phyloP scores from a whole-genome alignment of 108 stramenopile species.

The Schizochytrium sp. region DNA sequence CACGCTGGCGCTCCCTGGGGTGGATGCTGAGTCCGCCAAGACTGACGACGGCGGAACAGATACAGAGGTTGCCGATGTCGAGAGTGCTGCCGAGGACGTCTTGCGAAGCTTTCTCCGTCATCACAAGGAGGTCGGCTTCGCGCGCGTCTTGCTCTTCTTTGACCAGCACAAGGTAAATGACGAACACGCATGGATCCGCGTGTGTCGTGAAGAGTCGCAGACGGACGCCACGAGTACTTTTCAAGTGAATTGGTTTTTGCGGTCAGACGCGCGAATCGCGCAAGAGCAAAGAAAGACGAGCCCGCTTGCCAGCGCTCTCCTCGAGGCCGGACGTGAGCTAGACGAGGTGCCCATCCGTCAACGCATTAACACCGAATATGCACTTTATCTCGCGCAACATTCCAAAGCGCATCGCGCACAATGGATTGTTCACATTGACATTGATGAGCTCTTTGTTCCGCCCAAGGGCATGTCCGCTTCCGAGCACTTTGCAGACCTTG shows the following conservation, averaged over 20 bases:
- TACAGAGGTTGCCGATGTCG: not conserved
- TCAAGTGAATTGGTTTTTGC: not conserved
- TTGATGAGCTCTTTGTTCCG: not conserved
- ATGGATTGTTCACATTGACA: not conserved
- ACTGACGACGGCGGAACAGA: not conserved
- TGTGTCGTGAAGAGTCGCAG: not conserved
- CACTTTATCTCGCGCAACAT: not conserved
- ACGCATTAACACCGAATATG: not conserved
- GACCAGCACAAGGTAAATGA: not conserved
- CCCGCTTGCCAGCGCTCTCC: not conserved
- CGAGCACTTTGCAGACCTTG: not conserved
- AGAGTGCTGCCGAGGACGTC: not conserved
- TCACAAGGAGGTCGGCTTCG: not conserved
- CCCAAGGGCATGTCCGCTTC: not conserved
- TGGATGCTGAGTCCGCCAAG: not conserved
- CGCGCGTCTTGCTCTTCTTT: not conserved
- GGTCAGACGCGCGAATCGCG: not conserved
- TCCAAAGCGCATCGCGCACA: not conserved
- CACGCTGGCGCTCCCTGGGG: too few relatives aligned
- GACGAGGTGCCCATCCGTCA: not conserved
- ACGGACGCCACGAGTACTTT: not conserved
- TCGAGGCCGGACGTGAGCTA: not conserved
- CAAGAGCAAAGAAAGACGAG: not conserved
- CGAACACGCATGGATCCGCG: not conserved
- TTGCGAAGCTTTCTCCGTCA: not conserved